Evolutionary conservation across 306 rosid genomes (phyloP), one percentile per base, ranked within the genome.

Genomic region (Delonix regia): DNA sequence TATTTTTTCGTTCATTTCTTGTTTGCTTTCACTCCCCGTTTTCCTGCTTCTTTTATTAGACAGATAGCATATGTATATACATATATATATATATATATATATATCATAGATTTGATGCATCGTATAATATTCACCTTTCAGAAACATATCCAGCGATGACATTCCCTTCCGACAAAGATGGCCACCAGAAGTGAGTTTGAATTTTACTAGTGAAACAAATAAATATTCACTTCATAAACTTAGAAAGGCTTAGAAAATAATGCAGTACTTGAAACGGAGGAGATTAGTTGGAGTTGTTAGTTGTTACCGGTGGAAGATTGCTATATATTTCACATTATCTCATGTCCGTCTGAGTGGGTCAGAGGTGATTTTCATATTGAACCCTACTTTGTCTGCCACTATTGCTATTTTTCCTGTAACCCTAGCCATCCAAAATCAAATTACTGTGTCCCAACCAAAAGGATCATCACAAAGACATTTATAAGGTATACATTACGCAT

Each of bases 301-400:
- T 6, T 59, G 16, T 1, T 10, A 44, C 3, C 5, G 69, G 34
- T 68, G 28, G 65, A 21, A 13, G 14, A 60, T 27, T 42, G 72
- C 41, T 60, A 56, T 22, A 22, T 30, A 72, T 69, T 78, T 71
- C 30, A 49, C 63, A 69, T 74, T 66, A 80, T 84, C 60, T 83
- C 73, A 25, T 73, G 76, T 82, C 81, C 19, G 41, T 14, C 36
- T 19, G 59, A 62, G 88, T 87, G 89, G 90, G 90, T 86, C 82
- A 78, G 80, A 45, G 33, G 84, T 88, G 81, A 73, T 85, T 88
- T 85, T 85, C 89, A 77, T 41, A n/a, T n/a, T n/a, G 78, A 81
- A 77, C 80, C 82, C 81, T 66, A 85, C 83, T 70, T 34, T 87
- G 93, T 89, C 89, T 84, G 87, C 93, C 93, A 89, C 87, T 71